Evolutionary conservation across 805 yeast species (phyloP), one percentile per base, ranked within the genome.

Genomic region (Saccharomycopsis guyanensis): DNA sequence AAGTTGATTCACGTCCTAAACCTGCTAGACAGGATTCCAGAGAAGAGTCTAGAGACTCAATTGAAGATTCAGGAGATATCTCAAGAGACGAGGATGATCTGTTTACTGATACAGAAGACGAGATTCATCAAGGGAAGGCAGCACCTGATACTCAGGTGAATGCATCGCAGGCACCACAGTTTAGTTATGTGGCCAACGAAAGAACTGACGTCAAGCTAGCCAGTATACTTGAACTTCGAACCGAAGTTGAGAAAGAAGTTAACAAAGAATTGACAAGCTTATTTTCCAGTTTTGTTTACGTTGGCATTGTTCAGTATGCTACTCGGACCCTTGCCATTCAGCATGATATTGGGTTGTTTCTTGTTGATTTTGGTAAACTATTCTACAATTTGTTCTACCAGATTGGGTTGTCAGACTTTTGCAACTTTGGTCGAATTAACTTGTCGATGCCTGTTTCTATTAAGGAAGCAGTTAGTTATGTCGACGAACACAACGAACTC

Each of bases 271-370:
- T 91, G 20, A 81, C 95, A 0, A 72, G 76, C 37, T 62, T 86
- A 1, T 78, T 91, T 61, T 72, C 82, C 6, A 76, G 83, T 45
- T 75, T 82, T 42, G 76, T 82, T 0, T 86, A 73, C 57, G 82
- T 93, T 6, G 98, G 98, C 0, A 64, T 91, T 2, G 89, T 86
- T 1, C 97, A 91, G 59, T 73, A 73, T 8, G 58, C 63, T 10
- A 73, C 77, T 51, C 66, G 97, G 38, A 66, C 91, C 18, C 80
- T 84, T 12, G 83, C 95, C n/a, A 69, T 91, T 38, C 98, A 93
- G 59, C 75, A 80, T 58, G 96, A 82, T 55, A 82, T 88, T 6
- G 78, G 79, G 48, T 66, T 93, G 12, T 82, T 74, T 58, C 63
- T 93, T 20, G 78, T 91, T 16, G 96, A 91, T 61, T 93, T 87